Base-by-base conservation (phyloP, 2,329 filamentous ascomycete genomes). In the Verticillium zaregamsianum region DNA sequence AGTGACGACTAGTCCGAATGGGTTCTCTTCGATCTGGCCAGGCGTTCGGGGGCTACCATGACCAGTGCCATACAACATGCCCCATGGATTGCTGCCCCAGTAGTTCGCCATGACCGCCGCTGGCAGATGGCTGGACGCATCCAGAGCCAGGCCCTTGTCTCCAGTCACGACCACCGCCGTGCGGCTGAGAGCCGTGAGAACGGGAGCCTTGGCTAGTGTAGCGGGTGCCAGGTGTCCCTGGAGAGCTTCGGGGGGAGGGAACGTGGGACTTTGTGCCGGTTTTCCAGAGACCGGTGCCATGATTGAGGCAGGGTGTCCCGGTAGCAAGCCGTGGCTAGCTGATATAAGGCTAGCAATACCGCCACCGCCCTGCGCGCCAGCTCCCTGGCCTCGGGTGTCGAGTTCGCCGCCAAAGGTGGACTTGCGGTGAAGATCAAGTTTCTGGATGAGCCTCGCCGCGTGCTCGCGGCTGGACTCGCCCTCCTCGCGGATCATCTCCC, bases 51-150 rank as follows among this genome's bases (percentile, higher is more conserved):
- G 63, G 20, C 59, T 62, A 17, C 63, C 64, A 25, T 68, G 67
- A 11, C 66, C 64, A 11, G 70, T 66, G 9, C 68, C 68, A 61
- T 75, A 76, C 37, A 73, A 68, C 1, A 72, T 68, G 54, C 72
- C 76, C 91, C 93, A 97, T 56, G 93, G 89, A 61, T 87, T 90
- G 69, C 89, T 96, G 58, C 94, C 94, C 94, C 94, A 98, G 61
- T 96, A 85, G 72, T 98, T 98, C 35, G 93, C 93, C 80, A 97
- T 86, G 64, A 97, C 87, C 15, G 92, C 92, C 58, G 90, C 91
- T 1, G 93, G 92, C 76, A 97, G 86, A 25, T 85, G 85, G 52
- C 90, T 86, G n/a, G 83, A 83, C 56, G 81, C 85, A n/a, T 87
- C 87, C 20, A 87, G 75, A 3, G 83, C 84, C 61, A 92, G 80